Evolutionary conservation across 176 grass and related monocot species (phyloP), one percentile per base, ranked within the genome.

Genomic region (Lolium multiflorum): DNA sequence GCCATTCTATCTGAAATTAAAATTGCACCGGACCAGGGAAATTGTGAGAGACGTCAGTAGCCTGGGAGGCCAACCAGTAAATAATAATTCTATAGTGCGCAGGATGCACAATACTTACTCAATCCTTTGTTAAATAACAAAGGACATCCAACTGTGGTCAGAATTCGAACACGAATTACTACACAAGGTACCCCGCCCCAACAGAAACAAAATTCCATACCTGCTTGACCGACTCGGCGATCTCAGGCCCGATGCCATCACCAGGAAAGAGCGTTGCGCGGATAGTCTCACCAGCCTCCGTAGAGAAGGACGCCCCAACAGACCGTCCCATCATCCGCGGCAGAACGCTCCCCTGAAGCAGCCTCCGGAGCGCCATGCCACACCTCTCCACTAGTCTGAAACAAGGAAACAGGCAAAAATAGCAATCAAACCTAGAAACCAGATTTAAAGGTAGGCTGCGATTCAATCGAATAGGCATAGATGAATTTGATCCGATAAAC

Each of bases 241-340:
- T 98, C 84, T 98, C 96, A 15, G 96, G 96, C 46, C 96, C 96
- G 86, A 98, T 94, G 28, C 96, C 96, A 50, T 98, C 96, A 10
- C 96, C 96, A 1, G 96, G 96, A 59, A 98, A 98, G 81, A 98
- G 90, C 24, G 93, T 98, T 9, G 96, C 96, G 62, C 85, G 89
- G 77, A 91, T 54, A 37, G 85, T 85, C 85, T 91, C 89, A 31
- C 82, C 82, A 6, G 85, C 46, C 16, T 59, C 81, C 60, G 89
- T 91, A 11, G 89, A 91, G 22, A 91, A 88, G 8, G 85, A 72
- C 6, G 82, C 78, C 39, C 77, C 49, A 7, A 70, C 85, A 2
- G 59, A 21, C 21, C 86, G 82, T 18, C 85, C 62, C 54, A 62
- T 37, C 81, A 88, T 60, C 85, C 85, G 82, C 28, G 81, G 89